Conservation (phyloP, 257 asterid genomes). For the Fraxinus pennsylvanica region DNA sequence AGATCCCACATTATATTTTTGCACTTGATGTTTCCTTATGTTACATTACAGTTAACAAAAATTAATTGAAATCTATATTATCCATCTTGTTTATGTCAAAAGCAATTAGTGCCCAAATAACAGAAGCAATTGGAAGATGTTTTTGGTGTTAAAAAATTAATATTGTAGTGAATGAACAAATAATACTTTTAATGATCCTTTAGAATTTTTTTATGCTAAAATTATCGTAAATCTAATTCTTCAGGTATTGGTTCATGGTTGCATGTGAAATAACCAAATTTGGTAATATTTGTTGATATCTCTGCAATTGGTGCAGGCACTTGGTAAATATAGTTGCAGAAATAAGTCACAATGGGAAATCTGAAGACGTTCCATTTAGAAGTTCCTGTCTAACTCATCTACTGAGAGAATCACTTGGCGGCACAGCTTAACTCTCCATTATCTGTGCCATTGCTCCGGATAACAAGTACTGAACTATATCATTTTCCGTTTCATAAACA, state of each 20-base stretch:
- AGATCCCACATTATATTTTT: conserved; percentile 81
- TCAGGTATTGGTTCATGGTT: not conserved
- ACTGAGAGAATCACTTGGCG: conserved; percentile 78
- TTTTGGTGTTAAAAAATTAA: too few species aligned
- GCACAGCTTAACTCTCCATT: conserved; percentile 78
- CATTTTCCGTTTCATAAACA: not conserved
- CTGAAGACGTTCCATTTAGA: conserved; percentile 49
- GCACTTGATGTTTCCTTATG: conserved; percentile 3
- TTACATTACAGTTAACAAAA: not conserved
- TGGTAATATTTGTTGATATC: conserved; percentile 3
- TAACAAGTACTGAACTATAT: conserved; percentile 47
- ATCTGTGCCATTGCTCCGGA: conserved; percentile 71
- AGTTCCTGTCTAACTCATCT: conserved; percentile 72
- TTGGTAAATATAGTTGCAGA: conserved; percentile 65
- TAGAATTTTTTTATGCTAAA: too few species aligned
- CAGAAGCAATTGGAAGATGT: too few species aligned
- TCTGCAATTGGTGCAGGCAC: conserved; percentile 52
- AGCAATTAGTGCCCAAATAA: not conserved
- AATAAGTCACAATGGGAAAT: conserved; percentile 40
- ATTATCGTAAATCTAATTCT: too few species aligned
- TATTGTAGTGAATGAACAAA: too few species aligned
- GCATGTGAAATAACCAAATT: not conserved
- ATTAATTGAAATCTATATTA: not conserved
- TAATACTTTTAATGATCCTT: too few species aligned
- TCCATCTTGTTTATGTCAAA: not conserved